Base-by-base conservation (phyloP, 139 green algal genomes). In the Microglena sp. region DNA sequence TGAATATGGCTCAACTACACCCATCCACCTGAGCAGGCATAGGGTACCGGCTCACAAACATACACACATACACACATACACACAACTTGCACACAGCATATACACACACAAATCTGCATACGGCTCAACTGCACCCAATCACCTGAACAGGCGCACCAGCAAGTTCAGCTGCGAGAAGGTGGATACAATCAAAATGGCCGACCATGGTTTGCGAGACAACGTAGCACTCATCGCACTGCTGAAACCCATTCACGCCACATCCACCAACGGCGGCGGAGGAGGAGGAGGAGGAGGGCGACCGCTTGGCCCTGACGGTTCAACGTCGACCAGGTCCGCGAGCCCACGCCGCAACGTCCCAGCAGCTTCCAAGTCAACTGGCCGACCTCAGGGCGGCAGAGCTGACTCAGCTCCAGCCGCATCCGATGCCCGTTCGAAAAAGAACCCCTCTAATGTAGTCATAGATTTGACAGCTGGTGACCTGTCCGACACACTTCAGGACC, bases 161-260 rank as follows among this genome's bases (percentile, higher is more conserved):
- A n/a, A n/a, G n/a, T n/a, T n/a, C n/a, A n/a, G n/a, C n/a, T n/a
- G n/a, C n/a, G n/a, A n/a, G n/a, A n/a, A n/a, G n/a, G n/a, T n/a
- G n/a, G n/a, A n/a, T n/a, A n/a, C n/a, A n/a, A n/a, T n/a, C 44
- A 62, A 26, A 2, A 84, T 89, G 55, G 33, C 26, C 3, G 45
- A 80, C 0, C 64, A 75, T 29, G 80, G 62, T 2, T 58, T 95
- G 60, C 60, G 69, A 28, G 82, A 95, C 70, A 95, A 95, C 53
- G 88, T 91, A 22, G 84, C 79, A 0, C 75, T 88, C 40, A 40
- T 94, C 28, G 66, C 77, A 2, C 50, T 75, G 18, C 76, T 91
- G 21, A 11, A 33, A 55, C 62, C 28, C 26, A 22, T 66, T 1
- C 8, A 32, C 29, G 33, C 26, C 8, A 32, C 53, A n/a, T 11